These are phyloP conservation scores for Xylaria intraflava DNA, from an alignment of 495 filamentous ascomycete species.

Conservation along the genomic window DNA sequence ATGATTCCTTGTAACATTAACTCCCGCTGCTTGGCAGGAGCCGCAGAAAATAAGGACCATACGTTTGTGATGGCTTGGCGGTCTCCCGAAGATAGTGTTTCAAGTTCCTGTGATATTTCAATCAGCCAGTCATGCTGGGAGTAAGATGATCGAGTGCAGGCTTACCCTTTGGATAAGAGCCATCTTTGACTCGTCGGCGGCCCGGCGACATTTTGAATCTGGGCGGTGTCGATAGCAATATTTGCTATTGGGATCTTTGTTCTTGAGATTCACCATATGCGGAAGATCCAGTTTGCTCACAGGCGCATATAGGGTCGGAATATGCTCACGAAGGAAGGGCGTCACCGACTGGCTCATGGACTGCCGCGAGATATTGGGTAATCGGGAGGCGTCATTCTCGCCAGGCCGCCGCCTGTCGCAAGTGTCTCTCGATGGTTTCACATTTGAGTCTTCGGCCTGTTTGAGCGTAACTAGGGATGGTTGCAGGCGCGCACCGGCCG, in stretches of 20 bases:
- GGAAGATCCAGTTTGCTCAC: conserved; percentile 43
- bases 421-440: conserved; percentile 31
- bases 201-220: conserved; percentile 85
- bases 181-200: conserved; percentile 93
- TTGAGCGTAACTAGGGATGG: not conserved
- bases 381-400: conserved; percentile 32
- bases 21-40: conserved; percentile 85
- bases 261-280: conserved; percentile 31
- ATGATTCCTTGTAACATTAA: conserved; percentile 95
- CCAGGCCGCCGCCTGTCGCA: conserved; percentile 36
- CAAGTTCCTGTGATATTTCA: conserved; percentile 57
- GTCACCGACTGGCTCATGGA: conserved; percentile 55
- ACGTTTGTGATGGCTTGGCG: conserved; percentile 93
- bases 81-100: conserved; percentile 71
- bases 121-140: conserved; percentile 3
- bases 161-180: conserved; percentile 79
- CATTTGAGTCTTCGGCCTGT: conserved; percentile 11
- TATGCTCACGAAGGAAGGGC: conserved; percentile 80
- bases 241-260: conserved; percentile 65
- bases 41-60: conserved; percentile 96
- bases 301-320: conserved; percentile 75
- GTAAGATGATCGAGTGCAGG: not conserved
- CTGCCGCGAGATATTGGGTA: conserved; percentile 41
- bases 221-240: conserved; percentile 96
- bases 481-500: not conserved